Evolutionary conservation across 2,329 filamentous ascomycete species (phyloP), one percentile per base, ranked within the genome.

Genomic region (Ceratocystis cacaofunesta): DNA sequence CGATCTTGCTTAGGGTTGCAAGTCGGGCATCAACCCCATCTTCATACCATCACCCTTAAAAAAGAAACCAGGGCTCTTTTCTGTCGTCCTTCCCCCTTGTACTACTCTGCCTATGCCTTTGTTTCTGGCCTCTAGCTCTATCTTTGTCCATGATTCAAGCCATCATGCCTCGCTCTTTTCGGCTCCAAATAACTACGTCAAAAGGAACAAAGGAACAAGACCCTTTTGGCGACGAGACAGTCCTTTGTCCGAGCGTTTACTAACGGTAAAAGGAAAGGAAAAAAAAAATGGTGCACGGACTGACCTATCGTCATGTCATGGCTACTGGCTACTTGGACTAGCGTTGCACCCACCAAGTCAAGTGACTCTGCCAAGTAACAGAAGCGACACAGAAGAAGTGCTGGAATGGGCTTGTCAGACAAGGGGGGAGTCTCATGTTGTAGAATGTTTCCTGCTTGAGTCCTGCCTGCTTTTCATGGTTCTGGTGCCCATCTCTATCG

Each of bases 321-420:
- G 7, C 32, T 48, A n/a, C 15, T 28, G 19, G 6, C 48, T 50
- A 50, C n/a, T 25, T 52, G 48, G 48, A n/a, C 52, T 32, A 58
- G 19, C 25, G 52, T 58, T 58, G 52, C 52, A 58, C 52, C 52
- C 52, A 58, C 28, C 52, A 17, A 58, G 52, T 58, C 52, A 58
- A 58, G 52, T 58, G 52, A 58, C 52, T 58, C 25, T 25, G 52
- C 52, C 52, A 19, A 58, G 52, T 58, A 58, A 22, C 32, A n/a
- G 52, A 57, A 57, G 17, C 52, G 28, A 32, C 25, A 32, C 52
- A 58, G 52, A 58, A 58, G 52, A 10, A 32, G 52, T 57, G 17
- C 17, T 57, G 52, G 52, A 5, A 58, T 8, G 52, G 52, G 52
- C 28, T 36, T 32, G 52, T 58, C 52, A 58, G 52, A 32, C 52